Conservation (phyloP, 2,329 filamentous ascomycete species). For the Ophiocordyceps camponoti-floridani region DNA sequence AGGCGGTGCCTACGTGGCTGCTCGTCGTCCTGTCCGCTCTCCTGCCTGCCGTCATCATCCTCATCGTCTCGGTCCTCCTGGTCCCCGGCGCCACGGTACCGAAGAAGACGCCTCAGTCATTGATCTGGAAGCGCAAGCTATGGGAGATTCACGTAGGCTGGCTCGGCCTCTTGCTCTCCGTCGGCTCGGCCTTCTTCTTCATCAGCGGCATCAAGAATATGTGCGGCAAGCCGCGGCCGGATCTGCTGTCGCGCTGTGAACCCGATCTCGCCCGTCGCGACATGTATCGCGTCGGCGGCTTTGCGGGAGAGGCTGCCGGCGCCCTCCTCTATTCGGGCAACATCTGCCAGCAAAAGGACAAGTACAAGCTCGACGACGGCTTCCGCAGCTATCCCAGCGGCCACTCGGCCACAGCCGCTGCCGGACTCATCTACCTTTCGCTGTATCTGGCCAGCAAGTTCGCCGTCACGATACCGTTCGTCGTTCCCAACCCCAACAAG, state of each 20-base stretch:
- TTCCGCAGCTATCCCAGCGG: constrained; percentile 57
- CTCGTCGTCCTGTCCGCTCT: constrained; percentile 46
- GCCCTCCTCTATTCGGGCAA: constrained; percentile 55
- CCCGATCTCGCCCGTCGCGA: constrained; percentile 51
- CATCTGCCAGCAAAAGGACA: constrained; percentile 56
- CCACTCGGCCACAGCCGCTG: constrained; percentile 50
- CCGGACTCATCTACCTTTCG: constrained; percentile 68
- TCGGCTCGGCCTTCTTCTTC: constrained; percentile 59
- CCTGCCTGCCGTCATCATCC: constrained; percentile 49
- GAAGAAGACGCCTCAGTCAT: constrained; percentile 38
- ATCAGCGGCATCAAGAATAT: constrained; percentile 74
- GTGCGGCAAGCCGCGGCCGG: constrained; percentile 55
- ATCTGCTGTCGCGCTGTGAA: constrained; percentile 62
- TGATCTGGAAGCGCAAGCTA: constrained; percentile 65
- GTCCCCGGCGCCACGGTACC: constrained; percentile 56
- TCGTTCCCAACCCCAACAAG: constrained; percentile 27
- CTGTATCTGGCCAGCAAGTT: constrained; percentile 79
- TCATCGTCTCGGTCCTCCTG: constrained; percentile 48
- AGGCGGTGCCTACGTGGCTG: constrained; percentile 52
- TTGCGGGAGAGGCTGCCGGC: constrained; percentile 29
- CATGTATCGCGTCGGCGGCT: constrained; percentile 44
- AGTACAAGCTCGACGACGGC: constrained; percentile 49
- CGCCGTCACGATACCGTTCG: constrained; percentile 53
- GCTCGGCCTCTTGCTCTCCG: constrained; percentile 61
- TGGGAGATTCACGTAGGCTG: constrained; percentile 84